These are phyloP conservation scores for Backusella luteola DNA, from an alignment of 192 early-diverging fungal genomes.

Conservation along the genomic window DNA sequence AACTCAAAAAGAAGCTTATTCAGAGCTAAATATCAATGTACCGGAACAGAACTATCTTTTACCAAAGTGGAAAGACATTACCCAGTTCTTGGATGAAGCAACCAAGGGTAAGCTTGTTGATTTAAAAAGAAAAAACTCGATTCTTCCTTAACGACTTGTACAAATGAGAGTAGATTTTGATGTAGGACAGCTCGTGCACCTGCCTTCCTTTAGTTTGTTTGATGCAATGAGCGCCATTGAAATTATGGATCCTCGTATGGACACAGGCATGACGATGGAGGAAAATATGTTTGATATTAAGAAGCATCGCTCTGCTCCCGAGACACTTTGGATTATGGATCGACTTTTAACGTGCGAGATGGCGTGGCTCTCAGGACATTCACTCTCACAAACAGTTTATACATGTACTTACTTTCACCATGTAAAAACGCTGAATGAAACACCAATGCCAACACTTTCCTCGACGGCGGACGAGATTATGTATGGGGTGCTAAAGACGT, in stretches of 20 bases:
- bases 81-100: conserved; percentile 39
- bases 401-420: conserved; percentile 56
- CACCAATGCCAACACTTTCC: not conserved
- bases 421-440: conserved; percentile 31
- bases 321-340: conserved; percentile 50
- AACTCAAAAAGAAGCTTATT: conserved; percentile 18
- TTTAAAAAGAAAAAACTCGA: no score
- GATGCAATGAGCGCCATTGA: conserved; percentile 69
- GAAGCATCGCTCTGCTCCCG: conserved; percentile 27
- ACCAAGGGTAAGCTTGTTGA: conserved; percentile 34
- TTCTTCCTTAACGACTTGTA: no score
- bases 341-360: conserved; percentile 53
- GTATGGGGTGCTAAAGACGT: conserved; percentile 42
- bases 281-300: conserved; percentile 42
- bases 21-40: conserved; percentile 22
- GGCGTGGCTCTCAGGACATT: conserved; percentile 62
- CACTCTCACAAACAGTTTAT: conserved; percentile 56
- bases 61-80: conserved; percentile 48
- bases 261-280: conserved; percentile 55
- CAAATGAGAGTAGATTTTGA: conserved; percentile 39
- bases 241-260: conserved; percentile 66
- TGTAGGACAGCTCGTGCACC: conserved; percentile 54
- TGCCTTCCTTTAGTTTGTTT: conserved; percentile 53
- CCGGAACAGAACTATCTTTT: conserved; percentile 20
- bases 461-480: conserved; percentile 28